Evolutionary conservation across 1,284 basidiomycete genomes (phyloP).

Genomic region (Mycena sp.): DNA sequence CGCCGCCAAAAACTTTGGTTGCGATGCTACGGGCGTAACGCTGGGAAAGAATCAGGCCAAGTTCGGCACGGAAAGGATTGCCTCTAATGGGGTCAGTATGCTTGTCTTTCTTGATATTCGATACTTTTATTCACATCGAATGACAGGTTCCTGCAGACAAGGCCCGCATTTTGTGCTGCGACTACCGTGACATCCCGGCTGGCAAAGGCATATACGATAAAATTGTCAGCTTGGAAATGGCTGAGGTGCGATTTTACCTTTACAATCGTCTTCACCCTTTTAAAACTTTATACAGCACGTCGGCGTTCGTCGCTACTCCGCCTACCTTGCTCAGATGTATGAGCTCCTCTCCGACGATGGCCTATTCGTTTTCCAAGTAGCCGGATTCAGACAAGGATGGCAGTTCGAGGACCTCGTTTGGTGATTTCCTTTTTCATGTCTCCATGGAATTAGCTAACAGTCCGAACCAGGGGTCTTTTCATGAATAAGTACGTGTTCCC

Average conservation of each 20-base stretch:
- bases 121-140: constrained; percentile 20
- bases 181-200: constrained; percentile 93
- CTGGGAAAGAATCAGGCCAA: constrained; percentile 91
- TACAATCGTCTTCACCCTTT: not conserved
- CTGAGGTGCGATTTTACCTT: constrained; percentile 68
- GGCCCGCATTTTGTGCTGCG: constrained; percentile 93
- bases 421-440: constrained; percentile 37
- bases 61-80: constrained; percentile 92
- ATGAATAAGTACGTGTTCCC: constrained; percentile 99
- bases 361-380: constrained; percentile 95
- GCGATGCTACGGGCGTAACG: constrained; percentile 96
- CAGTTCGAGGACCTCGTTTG: constrained; percentile 99
- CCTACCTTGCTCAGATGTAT: constrained; percentile 93
- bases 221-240: constrained; percentile 98
- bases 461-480: constrained; percentile 65
- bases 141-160: constrained; percentile 64
- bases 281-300: constrained; percentile 71
- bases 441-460: not conserved
- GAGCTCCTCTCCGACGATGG: constrained; percentile 95
- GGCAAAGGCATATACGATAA: constrained; percentile 88
- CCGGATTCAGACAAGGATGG: constrained; percentile 93
- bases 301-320: constrained; percentile 91
- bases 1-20: constrained; percentile 96
- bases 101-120: constrained; percentile 18
- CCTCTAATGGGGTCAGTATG: constrained; percentile 76